Evolutionary conservation across 257 asterid genomes (phyloP), one percentile per base, ranked within the genome.

Genomic region (Perilla frutescens): DNA sequence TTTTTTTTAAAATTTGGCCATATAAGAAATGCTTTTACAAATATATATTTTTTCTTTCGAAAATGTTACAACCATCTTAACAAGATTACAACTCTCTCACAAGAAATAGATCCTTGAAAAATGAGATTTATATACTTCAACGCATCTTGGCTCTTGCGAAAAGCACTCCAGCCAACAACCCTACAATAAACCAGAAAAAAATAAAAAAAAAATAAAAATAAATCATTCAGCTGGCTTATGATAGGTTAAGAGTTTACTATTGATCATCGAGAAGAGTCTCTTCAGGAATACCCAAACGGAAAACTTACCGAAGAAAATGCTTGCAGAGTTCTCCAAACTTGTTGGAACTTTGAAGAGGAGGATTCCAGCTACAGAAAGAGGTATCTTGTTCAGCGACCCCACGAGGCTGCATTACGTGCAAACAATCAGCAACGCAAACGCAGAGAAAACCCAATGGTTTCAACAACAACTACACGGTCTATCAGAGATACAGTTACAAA

Each of bases 351-450:
- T 78, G 80, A 92, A 92, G 47, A 92, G 84, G 76, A 90, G 76
- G 70, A 92, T 92, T 44, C 98, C 98, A 58, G 91, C 91, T 68
- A 92, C 78, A 44, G 97, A 92, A 68, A 92, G 90, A 57, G 98
- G 98, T 72, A 92, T 90, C 85, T 92, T 90, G 83, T 92, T 92
- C 62, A 92, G 73, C 4, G 98, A 92, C 15, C 98, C 98, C 14
- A 92, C 96, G 6, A 92, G 96, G 85, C 97, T 92, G 91, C 79
- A 72, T 4, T 29, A 73, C 11, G 55, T 36, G 12, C 43, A 37
- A 58, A 4, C 43, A 40, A 20, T 73, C 41, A 73, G 50, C 76
- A 76, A 72, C 56, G 62, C 8, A 36, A 65, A 41, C 12, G 2
- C 51, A 50, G 56, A 45, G 10, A 64, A 43, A 47, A 12, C 40